Evolutionary conservation across 257 asterid genomes (phyloP).

Genomic region (Avicennia marina): DNA sequence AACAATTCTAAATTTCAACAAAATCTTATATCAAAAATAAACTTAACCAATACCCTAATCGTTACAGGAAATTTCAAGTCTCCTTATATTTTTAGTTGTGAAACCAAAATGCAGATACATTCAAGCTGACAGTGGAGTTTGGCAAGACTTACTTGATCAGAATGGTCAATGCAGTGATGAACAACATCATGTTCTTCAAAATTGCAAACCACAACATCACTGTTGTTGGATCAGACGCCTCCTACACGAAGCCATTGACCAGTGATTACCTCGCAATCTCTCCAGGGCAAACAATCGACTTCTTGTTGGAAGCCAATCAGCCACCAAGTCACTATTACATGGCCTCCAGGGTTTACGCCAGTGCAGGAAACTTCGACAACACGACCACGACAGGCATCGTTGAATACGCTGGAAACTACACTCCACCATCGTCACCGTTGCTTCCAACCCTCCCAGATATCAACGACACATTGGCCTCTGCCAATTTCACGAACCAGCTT

Average conservation of each 20-base stretch:
- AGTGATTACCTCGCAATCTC: constrained; percentile 32
- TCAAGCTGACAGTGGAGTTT: constrained; percentile 25
- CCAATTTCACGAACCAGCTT: constrained; percentile 18
- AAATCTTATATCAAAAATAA: too few species aligned
- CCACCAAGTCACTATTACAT: constrained; percentile 39
- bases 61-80: too few species aligned
- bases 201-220: constrained; percentile 45
- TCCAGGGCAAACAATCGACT: constrained; percentile 57
- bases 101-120: constrained; percentile 26
- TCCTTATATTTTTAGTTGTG: neutral
- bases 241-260: constrained; percentile 35
- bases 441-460: constrained; percentile 27
- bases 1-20: too few species aligned
- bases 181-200: constrained; percentile 41
- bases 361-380: neutral
- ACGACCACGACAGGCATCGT: constrained; percentile 37
- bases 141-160: constrained; percentile 48
- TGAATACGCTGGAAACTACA: constrained; percentile 20
- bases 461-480: constrained; percentile 18
- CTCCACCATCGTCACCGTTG: constrained; percentile 18
- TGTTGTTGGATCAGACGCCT: constrained; percentile 45
- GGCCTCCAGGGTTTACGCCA: constrained; percentile 35
- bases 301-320: constrained; percentile 36
- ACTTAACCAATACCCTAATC: too few species aligned
- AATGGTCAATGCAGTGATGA: constrained; percentile 44